A percentile compares a stretch with the other conserved stretches of the same genome.
These are phyloP conservation scores for Lactarius hengduanensis DNA, from an alignment of 768 basidiomycete genomes.

Conservation along the genomic window DNA sequence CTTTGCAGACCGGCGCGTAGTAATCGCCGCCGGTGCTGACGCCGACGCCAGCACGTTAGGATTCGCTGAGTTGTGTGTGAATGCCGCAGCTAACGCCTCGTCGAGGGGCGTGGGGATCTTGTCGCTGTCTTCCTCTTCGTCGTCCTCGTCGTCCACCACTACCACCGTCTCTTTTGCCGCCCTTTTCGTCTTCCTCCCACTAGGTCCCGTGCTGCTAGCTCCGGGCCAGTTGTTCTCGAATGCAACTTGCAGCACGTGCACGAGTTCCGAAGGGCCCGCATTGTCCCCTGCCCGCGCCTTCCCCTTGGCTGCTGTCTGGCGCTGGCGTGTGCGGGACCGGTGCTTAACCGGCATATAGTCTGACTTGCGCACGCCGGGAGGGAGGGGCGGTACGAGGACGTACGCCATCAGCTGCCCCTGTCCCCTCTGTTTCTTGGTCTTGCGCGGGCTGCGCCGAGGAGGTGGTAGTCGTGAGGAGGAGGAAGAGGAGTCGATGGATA, in stretches of 20 bases:
- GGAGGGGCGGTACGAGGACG: slow-evolving; percentile 10
- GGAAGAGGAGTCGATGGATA: slow-evolving; percentile 3
- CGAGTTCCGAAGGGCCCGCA: background rate
- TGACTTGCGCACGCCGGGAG: background rate
- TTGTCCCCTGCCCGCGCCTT: slow-evolving; percentile 3
- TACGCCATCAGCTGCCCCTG: slow-evolving; percentile 13
- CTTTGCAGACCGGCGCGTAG: background rate
- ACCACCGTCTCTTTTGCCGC: background rate
- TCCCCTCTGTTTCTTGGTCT: slow-evolving; percentile 5
- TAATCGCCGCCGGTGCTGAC: background rate
- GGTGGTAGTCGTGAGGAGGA: background rate
- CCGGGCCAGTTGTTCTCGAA: slow-evolving; percentile 15
- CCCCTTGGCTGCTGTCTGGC: background rate
- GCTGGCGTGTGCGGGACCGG: background rate
- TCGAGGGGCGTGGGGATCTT: background rate
- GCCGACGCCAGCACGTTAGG: background rate
- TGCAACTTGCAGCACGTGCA: slow-evolving; percentile 11
- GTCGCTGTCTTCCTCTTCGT: background rate
- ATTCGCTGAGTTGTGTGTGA: slow-evolving; percentile 14
- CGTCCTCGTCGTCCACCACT: background rate
- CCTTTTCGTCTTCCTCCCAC: background rate
- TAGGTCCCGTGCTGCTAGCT: background rate
- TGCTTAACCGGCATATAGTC: no score
- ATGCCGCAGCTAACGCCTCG: slow-evolving; percentile 12
- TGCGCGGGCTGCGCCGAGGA: background rate